phyloP scores from a whole-genome alignment of 1,284 basidiomycete genomes.

The Fistulinella cinereoalba region DNA sequence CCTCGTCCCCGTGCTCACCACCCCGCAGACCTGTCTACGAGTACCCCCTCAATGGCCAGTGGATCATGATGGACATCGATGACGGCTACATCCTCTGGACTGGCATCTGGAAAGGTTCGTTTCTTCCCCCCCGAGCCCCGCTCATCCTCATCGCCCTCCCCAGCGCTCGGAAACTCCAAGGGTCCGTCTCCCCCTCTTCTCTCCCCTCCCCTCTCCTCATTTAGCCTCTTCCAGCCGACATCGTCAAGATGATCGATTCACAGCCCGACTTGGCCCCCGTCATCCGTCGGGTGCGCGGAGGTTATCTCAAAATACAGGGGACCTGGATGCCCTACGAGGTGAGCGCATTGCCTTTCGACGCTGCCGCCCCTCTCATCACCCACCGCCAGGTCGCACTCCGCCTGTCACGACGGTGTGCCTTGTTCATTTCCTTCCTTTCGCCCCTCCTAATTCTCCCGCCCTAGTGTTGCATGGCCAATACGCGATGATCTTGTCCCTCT shows the following conservation, averaged over 20 bases:
- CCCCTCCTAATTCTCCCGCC: conserved; percentile 21
- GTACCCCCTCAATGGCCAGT: conserved; percentile 82
- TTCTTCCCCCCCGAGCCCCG: rapidly evolving
- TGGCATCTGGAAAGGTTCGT: conserved; percentile 82
- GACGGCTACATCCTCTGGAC: conserved; percentile 86
- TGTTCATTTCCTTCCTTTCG: conserved; percentile 9
- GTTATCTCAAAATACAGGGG: conserved; percentile 85
- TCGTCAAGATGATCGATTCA: conserved; percentile 86
- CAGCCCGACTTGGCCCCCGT: conserved; percentile 79
- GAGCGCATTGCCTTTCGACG: conserved; percentile 21
- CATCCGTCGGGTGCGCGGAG: conserved; percentile 78
- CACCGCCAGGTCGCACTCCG: conserved; percentile 61
- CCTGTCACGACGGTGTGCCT: conserved; percentile 64
- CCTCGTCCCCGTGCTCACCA: conserved; percentile 5
- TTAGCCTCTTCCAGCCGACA: conserved; percentile 59
- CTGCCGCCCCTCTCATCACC: conserved; percentile 16
- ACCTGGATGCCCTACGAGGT: conserved; percentile 90
- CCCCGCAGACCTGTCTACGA: conserved; percentile 73
- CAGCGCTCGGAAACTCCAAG: conserved; percentile 82
- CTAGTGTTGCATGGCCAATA: conserved; percentile 84
- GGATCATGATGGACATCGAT: conserved; percentile 92
- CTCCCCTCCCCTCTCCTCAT: conserved; percentile 6
- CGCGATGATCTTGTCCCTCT: conserved; percentile 78
- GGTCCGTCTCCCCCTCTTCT: conserved; percentile 42
- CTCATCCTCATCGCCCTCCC: conserved; percentile 9